Percentiles rank a stretch among this genome's conserved stretches.
Conservation (phyloP, 2,329 filamentous ascomycete genomes). For the Pseudopyrenochaeta lycopersici region DNA sequence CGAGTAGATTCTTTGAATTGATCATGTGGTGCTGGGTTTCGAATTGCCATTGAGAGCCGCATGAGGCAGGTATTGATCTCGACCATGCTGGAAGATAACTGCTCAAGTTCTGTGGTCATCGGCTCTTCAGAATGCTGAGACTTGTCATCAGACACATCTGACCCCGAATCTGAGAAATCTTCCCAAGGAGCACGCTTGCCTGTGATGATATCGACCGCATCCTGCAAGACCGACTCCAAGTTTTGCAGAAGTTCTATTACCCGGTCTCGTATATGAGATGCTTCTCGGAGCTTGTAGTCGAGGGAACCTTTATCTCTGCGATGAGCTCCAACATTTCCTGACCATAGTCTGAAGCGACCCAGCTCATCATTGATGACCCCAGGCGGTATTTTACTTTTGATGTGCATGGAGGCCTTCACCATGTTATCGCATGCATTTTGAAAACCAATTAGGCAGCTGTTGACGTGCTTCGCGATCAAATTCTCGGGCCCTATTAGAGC, state of each 20-base stretch:
- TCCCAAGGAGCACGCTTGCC: slow-evolving; percentile 26
- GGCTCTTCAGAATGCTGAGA: background rate
- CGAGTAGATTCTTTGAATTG: slow-evolving; percentile 30
- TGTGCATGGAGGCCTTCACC: slow-evolving; percentile 10
- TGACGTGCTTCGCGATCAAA: slow-evolving; percentile 17
- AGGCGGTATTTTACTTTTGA: slow-evolving; percentile 12
- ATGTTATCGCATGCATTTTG: slow-evolving; percentile 5
- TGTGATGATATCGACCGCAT: slow-evolving; percentile 15
- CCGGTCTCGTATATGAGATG: slow-evolving; percentile 31
- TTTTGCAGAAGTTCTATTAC: slow-evolving; percentile 33
- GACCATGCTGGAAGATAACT: slow-evolving; percentile 24
- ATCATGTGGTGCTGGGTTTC: slow-evolving; percentile 42
- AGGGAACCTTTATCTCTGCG: slow-evolving; percentile 37
- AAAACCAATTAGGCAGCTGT: slow-evolving; percentile 16
- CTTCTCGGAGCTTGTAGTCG: slow-evolving; percentile 43
- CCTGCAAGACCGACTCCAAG: slow-evolving; percentile 23
- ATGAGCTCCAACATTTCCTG: slow-evolving; percentile 45
- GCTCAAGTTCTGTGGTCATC: slow-evolving; percentile 26
- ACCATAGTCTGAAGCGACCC: slow-evolving; percentile 43
- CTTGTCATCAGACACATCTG: slow-evolving; percentile 14
- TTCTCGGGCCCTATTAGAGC: too few species aligned
- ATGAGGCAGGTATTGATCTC: slow-evolving; percentile 42
- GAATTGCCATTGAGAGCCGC: slow-evolving; percentile 40
- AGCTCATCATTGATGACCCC: slow-evolving; percentile 23
- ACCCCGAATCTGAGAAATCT: slow-evolving; percentile 22